A percentile compares a stretch with the other conserved stretches of the same genome.
Conservation (phyloP, 2,329 filamentous ascomycete genomes). For the Alternaria sp. region DNA sequence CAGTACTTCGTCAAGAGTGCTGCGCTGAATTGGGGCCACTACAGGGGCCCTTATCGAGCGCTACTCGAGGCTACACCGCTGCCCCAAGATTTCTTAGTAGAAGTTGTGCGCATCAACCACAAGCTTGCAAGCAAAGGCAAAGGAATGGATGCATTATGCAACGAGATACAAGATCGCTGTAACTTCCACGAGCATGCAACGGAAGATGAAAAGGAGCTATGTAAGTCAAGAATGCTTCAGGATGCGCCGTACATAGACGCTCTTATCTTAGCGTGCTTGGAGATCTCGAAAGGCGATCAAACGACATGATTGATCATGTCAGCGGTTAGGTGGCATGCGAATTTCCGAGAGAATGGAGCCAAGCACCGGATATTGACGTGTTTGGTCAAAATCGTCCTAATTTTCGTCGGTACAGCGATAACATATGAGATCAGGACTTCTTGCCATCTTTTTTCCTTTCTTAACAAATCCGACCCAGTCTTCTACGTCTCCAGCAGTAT, state of each 20-base stretch:
- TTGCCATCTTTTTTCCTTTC: background rate
- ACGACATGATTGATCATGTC: background rate
- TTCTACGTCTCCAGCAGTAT: background rate
- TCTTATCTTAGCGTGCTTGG: background rate
- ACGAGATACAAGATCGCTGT: background rate
- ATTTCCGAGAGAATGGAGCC: background rate
- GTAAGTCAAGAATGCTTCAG: background rate
- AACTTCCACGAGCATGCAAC: background rate
- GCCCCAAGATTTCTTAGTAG: background rate
- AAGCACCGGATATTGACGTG: background rate
- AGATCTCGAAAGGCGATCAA: background rate
- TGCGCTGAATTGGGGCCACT: background rate
- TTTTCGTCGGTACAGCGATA: background rate
- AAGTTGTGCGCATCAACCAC: background rate
- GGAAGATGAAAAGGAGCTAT: background rate
- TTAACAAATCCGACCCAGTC: background rate
- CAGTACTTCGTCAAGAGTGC: background rate
- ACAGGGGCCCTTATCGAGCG: background rate
- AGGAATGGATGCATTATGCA: background rate
- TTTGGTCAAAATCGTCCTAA: background rate
- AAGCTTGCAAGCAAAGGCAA: background rate
- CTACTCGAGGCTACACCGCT: background rate
- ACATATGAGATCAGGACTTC: accelerated
- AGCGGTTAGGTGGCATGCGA: background rate
- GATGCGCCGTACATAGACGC: background rate